Conservation (phyloP, 1,139 yeast genomes). For the Kurtzmaniella quercitrusa region DNA sequence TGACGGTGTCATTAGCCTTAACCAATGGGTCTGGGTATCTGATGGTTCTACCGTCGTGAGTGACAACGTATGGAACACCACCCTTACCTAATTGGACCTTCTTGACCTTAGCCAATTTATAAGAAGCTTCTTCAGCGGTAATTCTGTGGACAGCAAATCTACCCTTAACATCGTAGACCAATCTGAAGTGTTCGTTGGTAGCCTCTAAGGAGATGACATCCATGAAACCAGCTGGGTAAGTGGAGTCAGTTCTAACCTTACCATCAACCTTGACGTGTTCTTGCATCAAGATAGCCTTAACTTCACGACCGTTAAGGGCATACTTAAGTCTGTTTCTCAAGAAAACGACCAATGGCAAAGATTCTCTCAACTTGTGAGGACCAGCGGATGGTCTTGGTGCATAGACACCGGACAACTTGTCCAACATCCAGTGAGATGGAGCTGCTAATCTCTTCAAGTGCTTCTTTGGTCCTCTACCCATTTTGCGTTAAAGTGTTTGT, state of each 20-base stretch:
- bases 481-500: conserved; percentile 11
- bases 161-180: conserved; percentile 93
- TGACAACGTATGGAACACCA: conserved; percentile 92
- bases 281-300: conserved; percentile 96
- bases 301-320: conserved; percentile 98
- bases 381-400: conserved; percentile 99
- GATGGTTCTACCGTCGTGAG: conserved; percentile 98
- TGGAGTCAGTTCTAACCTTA: conserved; percentile 94
- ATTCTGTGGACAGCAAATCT: conserved; percentile 98
- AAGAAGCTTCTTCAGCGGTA: conserved; percentile 92
- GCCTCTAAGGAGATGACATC: conserved; percentile 92
- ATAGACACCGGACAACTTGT: conserved; percentile 98
- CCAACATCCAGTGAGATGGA: conserved; percentile 99
- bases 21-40: conserved; percentile 96
- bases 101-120: conserved; percentile 95
- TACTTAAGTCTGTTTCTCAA: conserved; percentile 98
- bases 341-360: conserved; percentile 96
- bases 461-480: conserved; percentile 34
- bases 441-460: conserved; percentile 40
- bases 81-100: conserved; percentile 93
- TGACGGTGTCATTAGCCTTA: conserved; percentile 93
- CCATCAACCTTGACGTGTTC: conserved; percentile 95
- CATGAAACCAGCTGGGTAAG: conserved; percentile 98
- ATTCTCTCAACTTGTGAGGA: conserved; percentile 99
- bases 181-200: conserved; percentile 97